Percentiles rank a stretch among this genome's conserved stretches.
phyloP scores from a whole-genome alignment of 1,139 yeast genomes.

The Scheffersomyces quercinus region DNA sequence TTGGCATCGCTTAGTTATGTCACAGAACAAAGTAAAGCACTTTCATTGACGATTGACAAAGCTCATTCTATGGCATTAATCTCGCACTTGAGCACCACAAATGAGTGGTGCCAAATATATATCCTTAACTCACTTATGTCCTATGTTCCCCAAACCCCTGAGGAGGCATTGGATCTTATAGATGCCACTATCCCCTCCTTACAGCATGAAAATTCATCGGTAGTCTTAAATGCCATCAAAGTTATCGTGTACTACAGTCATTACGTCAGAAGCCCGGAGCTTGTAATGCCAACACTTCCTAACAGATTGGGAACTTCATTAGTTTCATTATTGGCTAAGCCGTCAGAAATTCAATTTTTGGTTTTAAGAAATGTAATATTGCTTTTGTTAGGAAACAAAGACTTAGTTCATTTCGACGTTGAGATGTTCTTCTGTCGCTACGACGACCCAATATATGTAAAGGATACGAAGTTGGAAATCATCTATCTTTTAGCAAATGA shows the following conservation, averaged over 20 bases:
- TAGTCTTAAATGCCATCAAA: slow-evolving; percentile 75
- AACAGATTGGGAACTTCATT: slow-evolving; percentile 71
- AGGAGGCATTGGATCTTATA: slow-evolving; percentile 66
- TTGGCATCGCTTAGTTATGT: slow-evolving; percentile 68
- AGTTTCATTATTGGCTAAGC: slow-evolving; percentile 70
- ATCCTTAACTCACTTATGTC: slow-evolving; percentile 68
- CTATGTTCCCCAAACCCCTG: slow-evolving; percentile 67
- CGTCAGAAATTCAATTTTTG: slow-evolving; percentile 81
- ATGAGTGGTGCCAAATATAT: slow-evolving; percentile 82
- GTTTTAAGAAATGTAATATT: slow-evolving; percentile 80
- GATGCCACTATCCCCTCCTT: slow-evolving; percentile 72
- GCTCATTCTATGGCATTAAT: slow-evolving; percentile 57
- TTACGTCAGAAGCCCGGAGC: slow-evolving; percentile 52
- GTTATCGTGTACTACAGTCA: slow-evolving; percentile 72
- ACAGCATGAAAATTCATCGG: slow-evolving; percentile 81
- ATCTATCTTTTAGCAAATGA: slow-evolving; percentile 76
- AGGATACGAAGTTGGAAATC: slow-evolving; percentile 87
- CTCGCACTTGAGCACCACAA: slow-evolving; percentile 50
- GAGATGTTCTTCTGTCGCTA: slow-evolving; percentile 78
- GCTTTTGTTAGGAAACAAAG: slow-evolving; percentile 65
- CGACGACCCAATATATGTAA: slow-evolving; percentile 85
- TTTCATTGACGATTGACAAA: slow-evolving; percentile 57
- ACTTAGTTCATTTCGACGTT: slow-evolving; percentile 65
- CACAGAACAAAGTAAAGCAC: slow-evolving; percentile 53
- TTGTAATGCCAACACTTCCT: slow-evolving; percentile 52